These are phyloP conservation scores for Mycena chlorophos DNA, from an alignment of 768 basidiomycete genomes.

Conservation along the genomic window DNA sequence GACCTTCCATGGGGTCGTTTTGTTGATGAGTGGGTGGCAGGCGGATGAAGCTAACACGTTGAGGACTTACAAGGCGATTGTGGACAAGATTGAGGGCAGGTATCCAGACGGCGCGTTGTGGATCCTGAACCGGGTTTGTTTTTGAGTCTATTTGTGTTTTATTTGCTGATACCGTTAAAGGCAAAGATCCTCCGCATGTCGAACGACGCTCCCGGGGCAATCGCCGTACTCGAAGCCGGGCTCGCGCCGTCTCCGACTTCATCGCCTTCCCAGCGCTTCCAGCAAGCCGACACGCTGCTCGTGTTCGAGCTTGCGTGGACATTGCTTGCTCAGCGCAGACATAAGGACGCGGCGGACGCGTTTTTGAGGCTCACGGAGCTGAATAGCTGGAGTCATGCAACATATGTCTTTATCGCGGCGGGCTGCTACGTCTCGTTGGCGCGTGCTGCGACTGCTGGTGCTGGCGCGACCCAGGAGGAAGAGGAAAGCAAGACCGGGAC, in stretches of 20 bases:
- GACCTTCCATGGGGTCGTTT: conserved; percentile 74
- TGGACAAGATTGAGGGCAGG: conserved; percentile 52
- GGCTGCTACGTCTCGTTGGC: conserved; percentile 66
- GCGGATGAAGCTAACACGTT: conserved; percentile 69
- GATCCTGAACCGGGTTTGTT: conserved; percentile 51
- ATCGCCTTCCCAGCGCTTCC: conserved; percentile 55
- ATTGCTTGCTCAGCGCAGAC: conserved; percentile 59
- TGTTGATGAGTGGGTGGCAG: conserved; percentile 73
- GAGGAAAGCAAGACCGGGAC: too few species aligned
- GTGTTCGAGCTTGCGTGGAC: conserved; percentile 82
- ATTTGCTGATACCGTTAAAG: conserved; percentile 26
- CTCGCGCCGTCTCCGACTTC: conserved; percentile 37
- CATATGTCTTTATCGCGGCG: conserved; percentile 77
- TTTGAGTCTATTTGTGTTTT: background rate
- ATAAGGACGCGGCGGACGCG: conserved; percentile 65
- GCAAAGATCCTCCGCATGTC: conserved; percentile 69
- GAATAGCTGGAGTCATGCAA: conserved; percentile 79
- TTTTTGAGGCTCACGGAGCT: conserved; percentile 65
- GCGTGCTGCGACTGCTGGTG: too few species aligned
- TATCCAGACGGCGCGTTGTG: conserved; percentile 57
- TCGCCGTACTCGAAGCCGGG: conserved; percentile 58
- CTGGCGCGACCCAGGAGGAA: conserved; percentile 41
- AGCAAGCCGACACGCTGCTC: conserved; percentile 71
- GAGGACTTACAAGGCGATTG: conserved; percentile 60
- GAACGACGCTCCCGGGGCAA: conserved; percentile 62